Evolutionary conservation across 2,329 filamentous ascomycete species (phyloP).

Genomic region (Aspergillus pseudoglaucus): DNA sequence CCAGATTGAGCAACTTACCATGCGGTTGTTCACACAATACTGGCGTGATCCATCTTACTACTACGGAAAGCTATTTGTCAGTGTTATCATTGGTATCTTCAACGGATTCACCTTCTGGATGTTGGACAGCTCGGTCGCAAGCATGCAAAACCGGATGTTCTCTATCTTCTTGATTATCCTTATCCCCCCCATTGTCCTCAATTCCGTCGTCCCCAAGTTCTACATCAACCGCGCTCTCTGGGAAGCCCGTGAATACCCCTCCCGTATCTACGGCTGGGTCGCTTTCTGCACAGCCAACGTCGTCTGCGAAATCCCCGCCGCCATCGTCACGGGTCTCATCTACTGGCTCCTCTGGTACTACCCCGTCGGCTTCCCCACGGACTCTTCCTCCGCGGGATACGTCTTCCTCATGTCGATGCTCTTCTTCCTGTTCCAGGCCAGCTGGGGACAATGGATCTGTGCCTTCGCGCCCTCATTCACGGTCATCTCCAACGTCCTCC

Average conservation of each 20-base stretch:
- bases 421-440: conserved; percentile 68
- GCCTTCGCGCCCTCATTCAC: conserved; percentile 75
- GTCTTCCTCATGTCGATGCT: conserved; percentile 71
- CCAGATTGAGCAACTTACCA: conserved; percentile 62
- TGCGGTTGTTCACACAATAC: conserved; percentile 64
- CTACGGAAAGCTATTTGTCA: conserved; percentile 68
- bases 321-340: conserved; percentile 57
- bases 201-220: conserved; percentile 71
- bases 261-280: conserved; percentile 69
- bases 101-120: conserved; percentile 74
- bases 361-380: conserved; percentile 61
- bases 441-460: conserved; percentile 79
- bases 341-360: conserved; percentile 77
- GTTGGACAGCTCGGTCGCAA: conserved; percentile 57
- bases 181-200: conserved; percentile 65
- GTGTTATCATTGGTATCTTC: conserved; percentile 66
- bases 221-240: conserved; percentile 66
- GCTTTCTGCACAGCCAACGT: conserved; percentile 70
- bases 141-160: conserved; percentile 75
- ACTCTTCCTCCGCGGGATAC: conserved; percentile 62
- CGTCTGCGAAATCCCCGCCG: conserved; percentile 64
- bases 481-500: conserved; percentile 67
- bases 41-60: conserved; percentile 72
- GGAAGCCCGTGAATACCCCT: conserved; percentile 66
- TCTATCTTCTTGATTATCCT: conserved; percentile 60